A percentile compares a stretch with the other conserved stretches of the same genome.
Conservation (phyloP, 2,329 filamentous ascomycete species). For the Hymenoscyphus fructigenus region DNA sequence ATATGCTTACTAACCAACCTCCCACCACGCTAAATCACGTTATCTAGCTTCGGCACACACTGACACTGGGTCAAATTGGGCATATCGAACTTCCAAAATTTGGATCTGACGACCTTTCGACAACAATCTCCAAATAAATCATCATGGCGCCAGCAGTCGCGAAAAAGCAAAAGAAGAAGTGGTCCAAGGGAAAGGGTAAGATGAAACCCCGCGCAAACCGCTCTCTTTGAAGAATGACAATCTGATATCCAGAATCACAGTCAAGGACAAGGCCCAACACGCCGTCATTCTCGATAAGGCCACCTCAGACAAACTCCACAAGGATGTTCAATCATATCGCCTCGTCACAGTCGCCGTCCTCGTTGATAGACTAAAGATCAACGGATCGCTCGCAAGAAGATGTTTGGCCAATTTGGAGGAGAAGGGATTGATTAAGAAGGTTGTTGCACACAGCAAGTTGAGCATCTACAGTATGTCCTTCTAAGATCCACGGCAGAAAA, state of each 20-base stretch:
- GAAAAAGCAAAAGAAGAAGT: slow-evolving; percentile 35
- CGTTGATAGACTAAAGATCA: slow-evolving; percentile 99
- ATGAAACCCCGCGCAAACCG: slow-evolving; percentile 20
- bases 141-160: slow-evolving; percentile 14
- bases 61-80: background rate
- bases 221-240: background rate
- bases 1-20: background rate
- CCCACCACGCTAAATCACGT: slow-evolving; percentile 8
- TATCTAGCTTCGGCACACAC: background rate
- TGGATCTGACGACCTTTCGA: slow-evolving; percentile 7
- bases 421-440: slow-evolving; percentile 97
- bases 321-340: slow-evolving; percentile 99
- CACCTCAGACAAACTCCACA: slow-evolving; percentile 97
- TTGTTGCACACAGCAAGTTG: slow-evolving; percentile 95
- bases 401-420: slow-evolving; percentile 93
- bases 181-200: slow-evolving; percentile 63
- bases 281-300: slow-evolving; percentile 98
- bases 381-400: slow-evolving; percentile 90
- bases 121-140: slow-evolving; percentile 10
- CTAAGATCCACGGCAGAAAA: background rate
- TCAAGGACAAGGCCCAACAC: slow-evolving; percentile 99
- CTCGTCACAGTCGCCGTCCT: slow-evolving; percentile 98
- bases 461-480: slow-evolving; percentile 84
- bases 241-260: slow-evolving; percentile 45
- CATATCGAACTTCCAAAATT: slow-evolving; percentile 1